Evolutionary conservation across 2,329 filamentous ascomycete genomes (phyloP).

Genomic region (Fusarium guadeloupense): DNA sequence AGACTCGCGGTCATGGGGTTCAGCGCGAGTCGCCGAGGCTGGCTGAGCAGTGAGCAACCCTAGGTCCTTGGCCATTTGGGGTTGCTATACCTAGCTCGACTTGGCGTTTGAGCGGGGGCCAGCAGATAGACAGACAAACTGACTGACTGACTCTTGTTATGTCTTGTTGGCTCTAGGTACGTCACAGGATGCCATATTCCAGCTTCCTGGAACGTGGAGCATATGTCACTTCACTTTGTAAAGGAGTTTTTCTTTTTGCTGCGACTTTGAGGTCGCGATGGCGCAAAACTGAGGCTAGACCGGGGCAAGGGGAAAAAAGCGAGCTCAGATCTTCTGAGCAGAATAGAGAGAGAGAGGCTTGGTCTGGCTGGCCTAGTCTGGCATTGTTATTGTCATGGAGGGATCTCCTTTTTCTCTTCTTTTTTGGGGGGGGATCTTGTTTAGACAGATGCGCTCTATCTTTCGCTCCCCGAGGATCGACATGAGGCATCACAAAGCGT

Average conservation of each 20-base stretch:
- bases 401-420: neutral
- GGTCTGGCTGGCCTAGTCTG: neutral
- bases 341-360: neutral
- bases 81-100: neutral
- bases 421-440: slow-evolving; percentile 18
- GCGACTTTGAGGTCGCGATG: slow-evolving; percentile 27
- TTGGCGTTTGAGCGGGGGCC: slow-evolving; percentile 4
- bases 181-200: slow-evolving; percentile 22
- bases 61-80: neutral
- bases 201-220: slow-evolving; percentile 22
- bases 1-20: slow-evolving; percentile 22
- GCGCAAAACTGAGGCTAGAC: slow-evolving; percentile 18
- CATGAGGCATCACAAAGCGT: slow-evolving; percentile 30
- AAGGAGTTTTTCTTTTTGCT: slow-evolving; percentile 24
- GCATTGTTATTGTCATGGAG: neutral
- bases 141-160: no score
- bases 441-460: slow-evolving; percentile 33
- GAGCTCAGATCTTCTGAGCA: neutral
- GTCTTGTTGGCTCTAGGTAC: slow-evolving; percentile 9
- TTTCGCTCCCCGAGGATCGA: slow-evolving; percentile 22
- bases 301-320: neutral
- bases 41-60: neutral
- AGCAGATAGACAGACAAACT: slow-evolving; percentile 3
- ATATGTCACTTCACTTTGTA: slow-evolving; percentile 8
- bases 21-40: slow-evolving; percentile 20